Base-by-base conservation (phyloP, 2,329 filamentous ascomycete species). In the Nemania serpens region DNA sequence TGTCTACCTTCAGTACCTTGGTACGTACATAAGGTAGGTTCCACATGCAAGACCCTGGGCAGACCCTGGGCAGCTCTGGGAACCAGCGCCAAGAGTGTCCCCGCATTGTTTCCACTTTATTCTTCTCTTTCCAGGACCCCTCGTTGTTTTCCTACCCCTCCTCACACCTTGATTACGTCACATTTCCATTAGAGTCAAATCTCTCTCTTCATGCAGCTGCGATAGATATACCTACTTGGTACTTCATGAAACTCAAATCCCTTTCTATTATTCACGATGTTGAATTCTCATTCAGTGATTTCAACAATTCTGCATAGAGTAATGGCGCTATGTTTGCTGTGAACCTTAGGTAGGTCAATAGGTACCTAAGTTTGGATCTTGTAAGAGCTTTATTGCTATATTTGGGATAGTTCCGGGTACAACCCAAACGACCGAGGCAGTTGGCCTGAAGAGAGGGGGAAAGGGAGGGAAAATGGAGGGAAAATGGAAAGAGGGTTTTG, bases 111-210 rank as follows among this genome's bases (percentile, higher is more conserved):
- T 18, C 47, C 53, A 48, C 52, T 61, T 58, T 52, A 46, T 39
- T 46, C 37, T 43, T 33, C 42, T 20, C 39, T 34, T 55, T 29
- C 48, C 36, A 34, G 29, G 33, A 41, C 47, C 45, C 45, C 29
- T 39, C 52, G 34, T 25, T 25, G 11, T 25, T 52, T 7, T 52
- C 52, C 22, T 58, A 49, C 55, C 59, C 54, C 59, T 34, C 54
- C 59, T 34, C 25, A 50, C 43, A n/a, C 34, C 17, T 11, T 36
- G 45, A 29, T 59, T 43, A 51, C 52, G 45, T 48, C 45, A 55
- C 45, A 55, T 53, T 45, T 10, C 20, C n/a, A 29, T 53, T 10
- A 20, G 25, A 3, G 25, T 29, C 7, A 12, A 37, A 37, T 37
- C 34, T 37, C 3, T 29, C 7, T 3, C 3, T 29, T 29, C 4